phyloP scores from a whole-genome alignment of 2,329 filamentous ascomycete genomes.

The Fragosphaeria purpurea region DNA sequence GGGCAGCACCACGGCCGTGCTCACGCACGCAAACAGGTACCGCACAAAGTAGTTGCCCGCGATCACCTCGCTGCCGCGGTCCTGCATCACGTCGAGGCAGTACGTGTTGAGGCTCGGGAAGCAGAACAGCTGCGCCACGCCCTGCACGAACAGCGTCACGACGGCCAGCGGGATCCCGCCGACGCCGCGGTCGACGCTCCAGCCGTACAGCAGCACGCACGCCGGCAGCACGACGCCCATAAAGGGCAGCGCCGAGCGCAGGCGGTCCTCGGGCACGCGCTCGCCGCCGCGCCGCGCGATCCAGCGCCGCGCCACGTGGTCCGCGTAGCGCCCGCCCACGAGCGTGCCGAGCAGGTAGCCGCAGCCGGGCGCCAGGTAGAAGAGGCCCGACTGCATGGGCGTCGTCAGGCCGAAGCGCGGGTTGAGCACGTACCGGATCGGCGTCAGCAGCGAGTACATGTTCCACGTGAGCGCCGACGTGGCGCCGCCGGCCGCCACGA shows the following conservation, averaged over 20 bases:
- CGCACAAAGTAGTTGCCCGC: conserved; percentile 72
- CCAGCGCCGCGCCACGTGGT: conserved; percentile 52
- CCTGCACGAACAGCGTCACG: conserved; percentile 58
- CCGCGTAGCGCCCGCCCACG: conserved; percentile 59
- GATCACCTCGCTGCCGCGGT: conserved; percentile 59
- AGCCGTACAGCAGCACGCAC: conserved; percentile 62
- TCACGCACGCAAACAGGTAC: conserved; percentile 64
- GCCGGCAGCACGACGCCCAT: conserved; percentile 50
- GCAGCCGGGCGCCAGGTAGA: conserved; percentile 60
- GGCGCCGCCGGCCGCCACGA: conserved; percentile 48
- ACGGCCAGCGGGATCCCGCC: conserved; percentile 44
- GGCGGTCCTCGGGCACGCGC: conserved; percentile 59
- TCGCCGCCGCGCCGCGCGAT: conserved; percentile 41
- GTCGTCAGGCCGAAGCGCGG: conserved; percentile 55
- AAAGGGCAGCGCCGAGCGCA: conserved; percentile 51
- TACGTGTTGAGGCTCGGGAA: conserved; percentile 64
- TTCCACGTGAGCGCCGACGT: conserved; percentile 58
- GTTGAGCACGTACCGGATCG: conserved; percentile 61
- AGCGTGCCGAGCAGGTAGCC: conserved; percentile 59
- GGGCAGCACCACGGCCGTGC: conserved; percentile 62
- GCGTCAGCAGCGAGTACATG: conserved; percentile 58
- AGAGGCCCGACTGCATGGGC: conserved; percentile 55
- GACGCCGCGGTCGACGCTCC: conserved; percentile 30
- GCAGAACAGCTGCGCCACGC: conserved; percentile 58
- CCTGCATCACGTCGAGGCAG: conserved; percentile 72